Conservation (phyloP, 148 eudicot species). For the Vaccinium vitisidaea region DNA sequence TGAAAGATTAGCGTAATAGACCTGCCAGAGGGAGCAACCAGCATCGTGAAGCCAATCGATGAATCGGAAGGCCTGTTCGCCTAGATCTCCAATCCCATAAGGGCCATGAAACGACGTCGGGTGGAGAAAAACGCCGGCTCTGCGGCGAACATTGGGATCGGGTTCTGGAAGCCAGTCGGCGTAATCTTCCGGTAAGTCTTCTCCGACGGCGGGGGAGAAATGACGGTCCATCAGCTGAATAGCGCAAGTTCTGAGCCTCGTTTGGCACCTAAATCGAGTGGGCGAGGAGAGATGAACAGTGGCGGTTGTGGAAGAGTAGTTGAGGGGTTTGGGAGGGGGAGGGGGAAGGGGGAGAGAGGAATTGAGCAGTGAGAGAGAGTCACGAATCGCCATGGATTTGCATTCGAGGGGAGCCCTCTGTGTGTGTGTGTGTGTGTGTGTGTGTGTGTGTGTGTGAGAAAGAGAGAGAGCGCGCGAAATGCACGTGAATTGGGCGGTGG, state of each 20-base stretch:
- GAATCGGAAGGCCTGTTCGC: constrained; percentile 60
- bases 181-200: constrained; percentile 68
- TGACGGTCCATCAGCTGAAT: background rate
- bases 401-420: background rate
- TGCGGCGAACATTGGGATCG: constrained; percentile 33
- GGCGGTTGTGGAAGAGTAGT: background rate
- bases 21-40: constrained; percentile 99
- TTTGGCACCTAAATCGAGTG: background rate
- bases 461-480: no score
- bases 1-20: background rate
- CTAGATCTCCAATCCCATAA: constrained; percentile 86
- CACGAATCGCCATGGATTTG: constrained; percentile 21
- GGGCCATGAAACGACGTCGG: constrained; percentile 89
- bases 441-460: no score
- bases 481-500: no score
- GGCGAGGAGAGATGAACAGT: background rate
- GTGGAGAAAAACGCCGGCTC: constrained; percentile 87
- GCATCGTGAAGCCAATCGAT: constrained; percentile 77
- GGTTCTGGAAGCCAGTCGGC: constrained; percentile 46
- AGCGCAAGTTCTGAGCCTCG: background rate
- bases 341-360: constrained; percentile 16
- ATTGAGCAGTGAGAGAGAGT: background rate
- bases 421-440: no score
- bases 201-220: constrained; percentile 44
- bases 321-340: constrained; percentile 19